Evolutionary conservation across 208 protist species (phyloP).

Genomic region (Crithidia acanthocephali): DNA sequence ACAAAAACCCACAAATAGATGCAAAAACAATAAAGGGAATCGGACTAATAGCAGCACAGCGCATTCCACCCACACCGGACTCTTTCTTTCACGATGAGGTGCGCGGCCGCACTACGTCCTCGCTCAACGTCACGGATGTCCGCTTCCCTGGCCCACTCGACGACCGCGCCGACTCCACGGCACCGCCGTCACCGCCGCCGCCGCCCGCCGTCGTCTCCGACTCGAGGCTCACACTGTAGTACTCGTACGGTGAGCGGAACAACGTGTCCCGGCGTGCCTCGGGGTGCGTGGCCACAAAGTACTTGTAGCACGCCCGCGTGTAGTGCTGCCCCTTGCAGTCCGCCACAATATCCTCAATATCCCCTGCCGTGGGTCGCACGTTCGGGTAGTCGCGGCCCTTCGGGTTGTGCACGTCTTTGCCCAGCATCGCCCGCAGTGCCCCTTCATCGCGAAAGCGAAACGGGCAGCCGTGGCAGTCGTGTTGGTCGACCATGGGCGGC

Average conservation of each 20-base stretch:
- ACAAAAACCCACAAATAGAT: no score
- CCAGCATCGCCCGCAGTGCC: constrained; percentile 54
- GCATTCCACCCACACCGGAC: no score
- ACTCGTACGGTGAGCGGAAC: constrained; percentile 90
- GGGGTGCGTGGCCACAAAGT: constrained; percentile 90
- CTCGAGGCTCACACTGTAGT: constrained; percentile 75
- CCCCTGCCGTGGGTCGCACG: constrained; percentile 46
- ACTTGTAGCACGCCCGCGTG: constrained; percentile 91
- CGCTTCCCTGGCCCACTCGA: constrained; percentile 26
- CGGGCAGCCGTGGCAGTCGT: constrained; percentile 93
- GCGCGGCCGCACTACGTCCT: constrained; percentile 54
- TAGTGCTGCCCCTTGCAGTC: constrained; percentile 90
- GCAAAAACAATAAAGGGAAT: no score
- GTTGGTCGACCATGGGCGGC: constrained; percentile 74
- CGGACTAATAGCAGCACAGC: no score
- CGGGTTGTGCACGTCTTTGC: constrained; percentile 61
- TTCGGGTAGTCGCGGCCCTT: constrained; percentile 49
- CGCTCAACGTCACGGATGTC: constrained; percentile 39
- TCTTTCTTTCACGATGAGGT: constrained; percentile 11
- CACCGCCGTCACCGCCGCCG: not conserved
- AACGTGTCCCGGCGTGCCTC: constrained; percentile 80
- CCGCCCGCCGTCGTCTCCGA: constrained; percentile 27
- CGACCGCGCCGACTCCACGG: constrained; percentile 15
- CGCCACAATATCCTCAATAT: constrained; percentile 90
- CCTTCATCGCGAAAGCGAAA: constrained; percentile 88